These are phyloP conservation scores for Paraconiothyrium sp. DNA, from an alignment of 2,329 filamentous ascomycete species.

Conservation along the genomic window DNA sequence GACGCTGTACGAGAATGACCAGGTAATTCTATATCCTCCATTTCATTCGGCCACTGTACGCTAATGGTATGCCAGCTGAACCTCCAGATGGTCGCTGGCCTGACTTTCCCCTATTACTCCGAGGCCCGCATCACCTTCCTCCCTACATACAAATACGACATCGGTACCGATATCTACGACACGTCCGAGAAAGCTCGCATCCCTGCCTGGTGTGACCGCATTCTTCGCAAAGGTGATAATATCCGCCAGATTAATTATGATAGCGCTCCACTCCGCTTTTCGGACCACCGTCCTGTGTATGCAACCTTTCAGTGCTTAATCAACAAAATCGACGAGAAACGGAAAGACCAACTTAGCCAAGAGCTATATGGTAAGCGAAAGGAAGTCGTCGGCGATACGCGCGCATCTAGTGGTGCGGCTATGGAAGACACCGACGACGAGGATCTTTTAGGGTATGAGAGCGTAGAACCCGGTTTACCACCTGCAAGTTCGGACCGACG, in stretches of 20 bases:
- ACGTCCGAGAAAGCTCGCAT: constrained; percentile 95
- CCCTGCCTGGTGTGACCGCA: constrained; percentile 95
- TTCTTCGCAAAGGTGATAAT: constrained; percentile 85
- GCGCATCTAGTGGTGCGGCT: constrained; percentile 60
- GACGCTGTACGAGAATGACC: constrained; percentile 88
- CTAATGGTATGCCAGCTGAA: constrained; percentile 71
- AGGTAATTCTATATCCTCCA: constrained; percentile 61
- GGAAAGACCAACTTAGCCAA: constrained; percentile 76
- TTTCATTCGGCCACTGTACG: constrained; percentile 10
- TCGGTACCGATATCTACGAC: constrained; percentile 89
- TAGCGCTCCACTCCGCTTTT: constrained; percentile 84
- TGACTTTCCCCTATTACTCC: constrained; percentile 90
- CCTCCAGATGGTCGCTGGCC: constrained; percentile 92
- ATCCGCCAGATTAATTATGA: constrained; percentile 85
- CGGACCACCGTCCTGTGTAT: constrained; percentile 95
- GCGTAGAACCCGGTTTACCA: constrained; percentile 79
- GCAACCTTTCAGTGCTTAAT: constrained; percentile 87
- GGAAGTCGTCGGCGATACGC: constrained; percentile 71
- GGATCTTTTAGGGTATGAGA: constrained; percentile 81
- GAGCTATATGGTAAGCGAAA: constrained; percentile 77
- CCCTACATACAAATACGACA: constrained; percentile 95
- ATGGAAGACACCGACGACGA: constrained; percentile 75
- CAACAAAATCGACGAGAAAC: constrained; percentile 78
- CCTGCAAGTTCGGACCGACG: constrained; percentile 69
- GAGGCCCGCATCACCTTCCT: constrained; percentile 88